Percentiles rank a stretch among this genome's conserved stretches.
phyloP scores from a whole-genome alignment of 352 stramenopile species.

The Pythium dissimile region DNA sequence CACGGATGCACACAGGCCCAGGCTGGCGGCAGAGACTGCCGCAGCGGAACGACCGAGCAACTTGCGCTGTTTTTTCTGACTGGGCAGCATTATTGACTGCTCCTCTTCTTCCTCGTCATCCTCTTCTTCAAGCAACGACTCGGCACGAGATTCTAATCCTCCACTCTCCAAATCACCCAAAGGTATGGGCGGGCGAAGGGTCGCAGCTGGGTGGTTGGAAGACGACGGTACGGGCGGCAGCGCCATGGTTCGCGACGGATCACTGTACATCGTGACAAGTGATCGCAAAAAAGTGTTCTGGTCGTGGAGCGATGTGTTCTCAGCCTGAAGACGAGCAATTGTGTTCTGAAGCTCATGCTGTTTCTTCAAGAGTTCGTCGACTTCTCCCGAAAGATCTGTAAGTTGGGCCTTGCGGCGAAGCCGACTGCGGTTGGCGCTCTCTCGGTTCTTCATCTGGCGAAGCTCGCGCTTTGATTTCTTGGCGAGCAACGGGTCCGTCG shows the following conservation, averaged over 20 bases:
- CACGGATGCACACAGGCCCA: constrained; percentile 67
- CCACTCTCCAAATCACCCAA: constrained; percentile 31
- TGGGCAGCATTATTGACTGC: constrained; percentile 2
- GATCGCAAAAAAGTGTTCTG: constrained; percentile 78
- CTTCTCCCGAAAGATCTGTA: constrained; percentile 46
- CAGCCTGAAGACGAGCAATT: constrained; percentile 58
- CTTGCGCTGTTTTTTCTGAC: constrained; percentile 30
- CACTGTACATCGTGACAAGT: constrained; percentile 55
- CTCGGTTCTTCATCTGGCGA: constrained; percentile 85
- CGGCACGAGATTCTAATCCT: constrained; percentile 7
- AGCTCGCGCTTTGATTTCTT: constrained; percentile 84
- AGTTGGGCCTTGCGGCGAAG: constrained; percentile 71
- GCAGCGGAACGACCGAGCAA: constrained; percentile 16
- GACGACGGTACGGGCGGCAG: constrained; percentile 28
- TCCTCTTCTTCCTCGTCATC: constrained; percentile 34
- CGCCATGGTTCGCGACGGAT: constrained; percentile 11
- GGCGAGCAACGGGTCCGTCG: constrained; percentile 20
- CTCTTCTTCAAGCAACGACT: constrained; percentile 16
- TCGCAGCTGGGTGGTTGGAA: constrained; percentile 12
- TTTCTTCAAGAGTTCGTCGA: constrained; percentile 63
- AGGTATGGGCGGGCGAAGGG: constrained; percentile 18
- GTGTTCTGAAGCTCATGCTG: constrained; percentile 68
- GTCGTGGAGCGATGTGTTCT: constrained; percentile 79
- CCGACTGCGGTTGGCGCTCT: constrained; percentile 82
- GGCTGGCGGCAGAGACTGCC: constrained; percentile 49